Conservation (phyloP, 306 rosid species). For the Lithocarpus polystachyus region DNA sequence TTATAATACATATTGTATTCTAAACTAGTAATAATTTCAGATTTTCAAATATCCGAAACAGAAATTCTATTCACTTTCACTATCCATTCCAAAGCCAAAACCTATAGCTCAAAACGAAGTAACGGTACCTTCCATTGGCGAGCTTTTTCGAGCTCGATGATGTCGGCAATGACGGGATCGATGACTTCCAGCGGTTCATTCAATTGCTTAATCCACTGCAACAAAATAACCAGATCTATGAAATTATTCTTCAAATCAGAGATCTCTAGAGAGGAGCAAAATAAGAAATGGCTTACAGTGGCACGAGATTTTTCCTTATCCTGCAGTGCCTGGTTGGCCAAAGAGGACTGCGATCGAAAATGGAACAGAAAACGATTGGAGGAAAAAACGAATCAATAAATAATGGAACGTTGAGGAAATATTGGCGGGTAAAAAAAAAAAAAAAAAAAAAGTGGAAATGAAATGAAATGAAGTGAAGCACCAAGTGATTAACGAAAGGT, state of each 20-base stretch:
- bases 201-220: slow-evolving; percentile 82
- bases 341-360: slow-evolving; percentile 57
- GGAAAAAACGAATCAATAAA: neutral
- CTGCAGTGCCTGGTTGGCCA: slow-evolving; percentile 40
- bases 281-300: slow-evolving; percentile 36
- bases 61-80: neutral
- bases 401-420: neutral
- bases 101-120: neutral
- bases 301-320: slow-evolving; percentile 52
- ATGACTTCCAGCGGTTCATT: slow-evolving; percentile 71
- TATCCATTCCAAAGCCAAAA: neutral
- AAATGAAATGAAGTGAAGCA: slow-evolving; percentile 4
- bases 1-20: no score
- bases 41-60: neutral
- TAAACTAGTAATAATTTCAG: neutral
- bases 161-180: slow-evolving; percentile 76
- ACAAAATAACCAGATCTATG: neutral
- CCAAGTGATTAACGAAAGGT: slow-evolving; percentile 48
- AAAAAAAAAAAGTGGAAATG: neutral
- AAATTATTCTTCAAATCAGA: neutral
- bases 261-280: no score
- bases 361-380: neutral
- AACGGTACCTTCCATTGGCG: slow-evolving; percentile 78
- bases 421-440: neutral
- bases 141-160: slow-evolving; percentile 86